Conservation (phyloP, 805 yeast species). For the Brettanomyces naardenensis region DNA sequence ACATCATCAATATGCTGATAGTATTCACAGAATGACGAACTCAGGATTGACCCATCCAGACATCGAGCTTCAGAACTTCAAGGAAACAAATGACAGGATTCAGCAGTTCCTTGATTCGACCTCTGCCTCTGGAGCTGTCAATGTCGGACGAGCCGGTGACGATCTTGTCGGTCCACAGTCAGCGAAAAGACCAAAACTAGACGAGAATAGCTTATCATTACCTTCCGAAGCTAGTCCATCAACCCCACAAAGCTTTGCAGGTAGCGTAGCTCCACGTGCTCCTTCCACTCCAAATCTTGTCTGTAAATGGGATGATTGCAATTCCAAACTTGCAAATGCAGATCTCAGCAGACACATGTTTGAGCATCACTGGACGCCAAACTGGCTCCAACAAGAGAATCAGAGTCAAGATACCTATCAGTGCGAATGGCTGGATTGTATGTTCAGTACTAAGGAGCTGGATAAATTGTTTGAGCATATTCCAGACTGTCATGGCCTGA, state of each 20-base stretch:
- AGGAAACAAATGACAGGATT: no score
- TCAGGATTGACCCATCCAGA: slow-evolving; percentile 6
- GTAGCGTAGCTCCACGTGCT: background rate
- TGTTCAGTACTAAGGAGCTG: slow-evolving; percentile 44
- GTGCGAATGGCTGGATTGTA: slow-evolving; percentile 78
- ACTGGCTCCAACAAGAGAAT: slow-evolving; percentile 1
- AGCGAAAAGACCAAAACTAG: slow-evolving; percentile 16
- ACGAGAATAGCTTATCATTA: no score
- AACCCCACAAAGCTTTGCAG: background rate
- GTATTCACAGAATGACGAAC: no score
- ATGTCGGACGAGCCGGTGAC: no score
- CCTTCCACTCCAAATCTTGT: slow-evolving; percentile 23
- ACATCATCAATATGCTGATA: slow-evolving; percentile 33
- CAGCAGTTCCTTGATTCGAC: no score
- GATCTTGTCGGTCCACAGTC: no score
- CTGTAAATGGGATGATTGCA: slow-evolving; percentile 71
- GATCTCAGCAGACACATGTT: slow-evolving; percentile 45
- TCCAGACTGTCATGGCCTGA: slow-evolving; percentile 25
- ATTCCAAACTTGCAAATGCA: slow-evolving; percentile 26
- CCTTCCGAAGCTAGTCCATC: slow-evolving; percentile 13
- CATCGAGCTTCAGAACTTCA: background rate
- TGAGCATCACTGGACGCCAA: slow-evolving; percentile 32
- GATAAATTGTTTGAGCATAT: slow-evolving; percentile 53
- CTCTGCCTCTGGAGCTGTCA: no score
- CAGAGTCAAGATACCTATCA: slow-evolving; percentile 17